Evolutionary conservation across 2,329 filamentous ascomycete genomes (phyloP).

Genomic region (Colletotrichum sp.): DNA sequence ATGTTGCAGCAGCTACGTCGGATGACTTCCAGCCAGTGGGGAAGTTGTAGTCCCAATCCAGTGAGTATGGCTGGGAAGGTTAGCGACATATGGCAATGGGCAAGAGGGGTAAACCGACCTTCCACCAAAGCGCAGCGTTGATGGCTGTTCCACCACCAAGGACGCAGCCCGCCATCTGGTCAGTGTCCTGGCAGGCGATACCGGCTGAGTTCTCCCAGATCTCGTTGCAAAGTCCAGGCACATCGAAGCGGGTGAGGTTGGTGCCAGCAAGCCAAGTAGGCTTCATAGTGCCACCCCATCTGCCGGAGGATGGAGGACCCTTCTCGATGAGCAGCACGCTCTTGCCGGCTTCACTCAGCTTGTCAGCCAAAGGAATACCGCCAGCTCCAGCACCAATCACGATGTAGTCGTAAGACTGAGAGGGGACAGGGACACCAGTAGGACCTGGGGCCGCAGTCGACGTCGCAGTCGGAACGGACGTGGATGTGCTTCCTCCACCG

Average conservation of each 20-base stretch:
- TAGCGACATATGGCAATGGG: not conserved
- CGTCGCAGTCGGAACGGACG: constrained; percentile 24
- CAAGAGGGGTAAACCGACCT: too few relatives aligned
- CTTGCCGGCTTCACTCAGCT: constrained; percentile 67
- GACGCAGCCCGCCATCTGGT: constrained; percentile 75
- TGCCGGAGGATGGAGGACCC: constrained; percentile 65
- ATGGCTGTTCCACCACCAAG: constrained; percentile 71
- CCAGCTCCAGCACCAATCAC: constrained; percentile 67
- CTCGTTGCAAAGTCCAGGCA: constrained; percentile 74
- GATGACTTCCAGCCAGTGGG: constrained; percentile 72
- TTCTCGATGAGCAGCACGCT: constrained; percentile 69
- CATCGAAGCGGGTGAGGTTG: constrained; percentile 72
- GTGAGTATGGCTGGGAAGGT: constrained; percentile 52
- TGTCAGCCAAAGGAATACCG: constrained; percentile 65
- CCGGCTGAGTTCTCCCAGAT: constrained; percentile 69
- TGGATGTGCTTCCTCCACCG: constrained; percentile 30
- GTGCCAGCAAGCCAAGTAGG: constrained; percentile 66
- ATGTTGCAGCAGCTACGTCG: constrained; percentile 64
- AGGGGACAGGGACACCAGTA: constrained; percentile 36
- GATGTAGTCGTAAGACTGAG: constrained; percentile 63
- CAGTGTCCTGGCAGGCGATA: constrained; percentile 72
- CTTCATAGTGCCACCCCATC: constrained; percentile 66
- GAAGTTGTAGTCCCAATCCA: constrained; percentile 77
- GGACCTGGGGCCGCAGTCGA: constrained; percentile 25
- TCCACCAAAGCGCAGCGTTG: constrained; percentile 74